phyloP scores from a whole-genome alignment of 108 stramenopile species.

The Conticribra guillardii region DNA sequence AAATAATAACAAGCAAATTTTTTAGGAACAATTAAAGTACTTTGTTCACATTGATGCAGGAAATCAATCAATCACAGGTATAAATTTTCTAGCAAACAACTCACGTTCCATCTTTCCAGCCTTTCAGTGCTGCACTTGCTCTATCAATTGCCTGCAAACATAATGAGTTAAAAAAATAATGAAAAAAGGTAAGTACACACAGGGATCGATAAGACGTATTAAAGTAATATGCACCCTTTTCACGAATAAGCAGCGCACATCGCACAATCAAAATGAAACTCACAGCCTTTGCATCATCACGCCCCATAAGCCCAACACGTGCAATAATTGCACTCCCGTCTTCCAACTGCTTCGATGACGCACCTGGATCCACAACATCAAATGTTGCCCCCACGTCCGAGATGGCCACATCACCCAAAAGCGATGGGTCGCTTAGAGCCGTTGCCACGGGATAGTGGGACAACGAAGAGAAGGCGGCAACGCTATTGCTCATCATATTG shows the following conservation, averaged over 20 bases:
- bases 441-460: conserved; percentile 10
- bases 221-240: too few relatives aligned
- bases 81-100: background rate
- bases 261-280: background rate
- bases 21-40: too few relatives aligned
- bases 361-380: conserved; percentile 41
- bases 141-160: conserved; percentile 45
- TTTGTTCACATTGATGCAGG: too few relatives aligned
- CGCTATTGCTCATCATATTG: background rate
- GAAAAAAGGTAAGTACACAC: too few relatives aligned
- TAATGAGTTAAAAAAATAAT: too few relatives aligned
- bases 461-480: background rate
- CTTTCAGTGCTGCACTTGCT: conserved; percentile 40
- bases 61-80: too few relatives aligned
- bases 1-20: background rate
- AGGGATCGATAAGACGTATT: background rate
- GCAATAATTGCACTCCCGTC: conserved; percentile 46
- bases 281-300: conserved; percentile 33
- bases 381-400: conserved; percentile 11
- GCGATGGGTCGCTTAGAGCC: conserved; percentile 43
- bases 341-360: conserved; percentile 27
- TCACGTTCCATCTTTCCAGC: conserved; percentile 66
- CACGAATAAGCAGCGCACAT: background rate
- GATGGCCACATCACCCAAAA: conserved; percentile 18
- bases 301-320: conserved; percentile 31